A percentile compares a stretch with the other conserved stretches of the same genome.
Evolutionary conservation across 768 basidiomycete species (phyloP).

Genomic region (Sutorius australiensis): DNA sequence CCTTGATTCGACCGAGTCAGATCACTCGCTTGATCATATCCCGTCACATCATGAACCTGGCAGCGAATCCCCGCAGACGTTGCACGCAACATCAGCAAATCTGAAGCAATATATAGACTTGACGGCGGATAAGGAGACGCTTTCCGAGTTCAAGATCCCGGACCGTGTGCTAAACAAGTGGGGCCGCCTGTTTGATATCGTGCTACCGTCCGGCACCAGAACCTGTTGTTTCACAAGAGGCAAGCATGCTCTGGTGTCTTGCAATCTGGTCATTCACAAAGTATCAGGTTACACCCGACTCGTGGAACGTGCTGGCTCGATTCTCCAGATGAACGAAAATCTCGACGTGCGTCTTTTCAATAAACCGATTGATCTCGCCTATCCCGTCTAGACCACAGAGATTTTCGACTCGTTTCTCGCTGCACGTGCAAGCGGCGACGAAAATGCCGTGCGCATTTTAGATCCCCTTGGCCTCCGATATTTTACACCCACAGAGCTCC

Average conservation of each 20-base stretch:
- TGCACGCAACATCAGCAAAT: background rate
- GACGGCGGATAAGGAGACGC: slow-evolving; percentile 7
- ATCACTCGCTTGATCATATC: slow-evolving; percentile 47
- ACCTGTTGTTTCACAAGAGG: slow-evolving; percentile 84
- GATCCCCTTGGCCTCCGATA: slow-evolving; percentile 64
- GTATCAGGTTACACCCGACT: slow-evolving; percentile 68
- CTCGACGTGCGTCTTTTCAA: slow-evolving; percentile 48
- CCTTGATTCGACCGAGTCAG: slow-evolving; percentile 12
- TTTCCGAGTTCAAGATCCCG: slow-evolving; percentile 41
- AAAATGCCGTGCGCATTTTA: slow-evolving; percentile 50
- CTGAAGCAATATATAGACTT: slow-evolving; percentile 15
- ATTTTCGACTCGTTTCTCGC: slow-evolving; percentile 55
- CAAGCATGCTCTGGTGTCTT: slow-evolving; percentile 20
- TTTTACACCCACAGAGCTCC: slow-evolving; percentile 68
- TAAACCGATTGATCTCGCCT: background rate
- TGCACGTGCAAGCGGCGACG: slow-evolving; percentile 38
- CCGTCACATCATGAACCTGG: slow-evolving; percentile 42
- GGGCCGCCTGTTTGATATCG: slow-evolving; percentile 79
- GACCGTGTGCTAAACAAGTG: slow-evolving; percentile 67
- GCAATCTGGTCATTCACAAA: background rate
- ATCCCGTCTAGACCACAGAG: slow-evolving; percentile 47
- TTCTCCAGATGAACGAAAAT: slow-evolving; percentile 65
- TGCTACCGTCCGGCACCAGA: slow-evolving; percentile 54
- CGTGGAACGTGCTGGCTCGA: slow-evolving; percentile 74
- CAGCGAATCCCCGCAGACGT: background rate